These are phyloP conservation scores for Tieghemiomyces parasiticus DNA, from an alignment of 192 early-diverging fungal genomes.

Conservation along the genomic window DNA sequence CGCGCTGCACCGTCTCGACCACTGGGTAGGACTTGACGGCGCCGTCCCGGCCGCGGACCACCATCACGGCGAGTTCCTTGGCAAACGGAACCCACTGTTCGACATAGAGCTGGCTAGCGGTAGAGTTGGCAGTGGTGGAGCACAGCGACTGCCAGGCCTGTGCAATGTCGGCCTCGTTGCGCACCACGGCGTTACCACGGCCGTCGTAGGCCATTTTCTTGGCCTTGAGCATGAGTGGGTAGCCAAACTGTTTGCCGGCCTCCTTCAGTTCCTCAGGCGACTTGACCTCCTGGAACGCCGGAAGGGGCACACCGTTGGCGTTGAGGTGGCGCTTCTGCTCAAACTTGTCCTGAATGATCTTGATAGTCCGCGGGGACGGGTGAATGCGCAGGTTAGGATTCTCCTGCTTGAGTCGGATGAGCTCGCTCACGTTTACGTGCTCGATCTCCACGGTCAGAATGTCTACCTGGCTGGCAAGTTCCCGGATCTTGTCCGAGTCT, in stretches of 20 bases:
- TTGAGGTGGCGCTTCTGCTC: slow-evolving; percentile 72
- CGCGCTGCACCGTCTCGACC: slow-evolving; percentile 93
- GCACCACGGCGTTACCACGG: slow-evolving; percentile 83
- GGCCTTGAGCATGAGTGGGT: slow-evolving; percentile 92
- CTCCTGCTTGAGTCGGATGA: slow-evolving; percentile 14
- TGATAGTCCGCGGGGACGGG: slow-evolving; percentile 68
- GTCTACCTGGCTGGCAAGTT: slow-evolving; percentile 57
- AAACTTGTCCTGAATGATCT: slow-evolving; percentile 94
- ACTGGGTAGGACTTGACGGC: slow-evolving; percentile 75
- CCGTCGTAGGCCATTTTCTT: slow-evolving; percentile 93
- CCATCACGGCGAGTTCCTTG: slow-evolving; percentile 97
- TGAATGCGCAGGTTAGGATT: slow-evolving; percentile 33
- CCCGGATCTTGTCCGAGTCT: slow-evolving; percentile 54
- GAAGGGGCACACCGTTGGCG: slow-evolving; percentile 47
- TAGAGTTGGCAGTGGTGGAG: slow-evolving; percentile 23
- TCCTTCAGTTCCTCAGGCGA: slow-evolving; percentile 29
- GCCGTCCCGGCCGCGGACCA: slow-evolving; percentile 60
- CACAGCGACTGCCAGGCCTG: slow-evolving; percentile 37
- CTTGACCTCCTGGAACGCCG: slow-evolving; percentile 31
- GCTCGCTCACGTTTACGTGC: slow-evolving; percentile 65
- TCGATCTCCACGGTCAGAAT: slow-evolving; percentile 98
- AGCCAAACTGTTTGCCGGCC: slow-evolving; percentile 56
- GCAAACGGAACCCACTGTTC: slow-evolving; percentile 89
- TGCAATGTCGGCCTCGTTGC: slow-evolving; percentile 47
- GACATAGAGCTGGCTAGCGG: slow-evolving; percentile 58